A percentile compares a stretch with the other conserved stretches of the same genome.
Evolutionary conservation across 2,329 filamentous ascomycete species (phyloP).

Genomic region (Cyclaneusma minus): DNA sequence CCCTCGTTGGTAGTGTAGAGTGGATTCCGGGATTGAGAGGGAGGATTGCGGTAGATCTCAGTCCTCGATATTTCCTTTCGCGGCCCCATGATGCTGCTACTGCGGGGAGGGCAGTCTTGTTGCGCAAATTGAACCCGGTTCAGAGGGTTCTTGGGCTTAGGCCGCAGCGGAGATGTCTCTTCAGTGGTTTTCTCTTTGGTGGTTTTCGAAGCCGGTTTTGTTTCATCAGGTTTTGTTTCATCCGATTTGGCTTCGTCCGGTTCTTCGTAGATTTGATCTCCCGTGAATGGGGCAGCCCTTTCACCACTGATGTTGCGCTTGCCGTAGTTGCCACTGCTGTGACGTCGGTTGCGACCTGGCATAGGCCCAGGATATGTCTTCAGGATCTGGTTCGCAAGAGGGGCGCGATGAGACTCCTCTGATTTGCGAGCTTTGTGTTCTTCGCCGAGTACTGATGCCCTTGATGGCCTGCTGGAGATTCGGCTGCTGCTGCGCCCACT

Average conservation of each 20-base stretch:
- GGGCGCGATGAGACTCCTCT: constrained; percentile 21
- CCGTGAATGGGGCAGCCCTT: constrained; percentile 46
- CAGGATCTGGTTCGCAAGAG: constrained; percentile 20
- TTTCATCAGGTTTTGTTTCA: constrained; percentile 11
- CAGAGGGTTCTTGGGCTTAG: constrained; percentile 50
- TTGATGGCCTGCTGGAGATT: constrained; percentile 14
- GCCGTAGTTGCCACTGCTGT: constrained; percentile 47
- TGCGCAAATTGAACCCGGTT: constrained; percentile 38
- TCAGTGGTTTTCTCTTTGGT: constrained; percentile 16
- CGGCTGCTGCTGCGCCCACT: constrained; percentile 20
- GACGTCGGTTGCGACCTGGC: constrained; percentile 28
- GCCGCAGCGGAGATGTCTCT: constrained; percentile 31
- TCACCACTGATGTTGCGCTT: constrained; percentile 59
- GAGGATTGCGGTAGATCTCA: constrained; percentile 75
- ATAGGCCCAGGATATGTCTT: constrained; percentile 11
- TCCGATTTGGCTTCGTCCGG: constrained; percentile 34
- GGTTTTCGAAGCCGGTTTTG: constrained; percentile 10
- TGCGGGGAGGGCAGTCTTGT: constrained; percentile 22
- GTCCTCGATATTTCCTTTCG: constrained; percentile 28
- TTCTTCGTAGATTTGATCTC: constrained; percentile 82
- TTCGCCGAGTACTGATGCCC: constrained; percentile 7
- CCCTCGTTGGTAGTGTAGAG: constrained; percentile 55
- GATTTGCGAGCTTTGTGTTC: constrained; percentile 9
- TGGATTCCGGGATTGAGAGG: constrained; percentile 68
- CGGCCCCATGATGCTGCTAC: constrained; percentile 22